These are phyloP conservation scores for Clavispora carvajalis DNA, from an alignment of 805 yeast species.

Conservation along the genomic window DNA sequence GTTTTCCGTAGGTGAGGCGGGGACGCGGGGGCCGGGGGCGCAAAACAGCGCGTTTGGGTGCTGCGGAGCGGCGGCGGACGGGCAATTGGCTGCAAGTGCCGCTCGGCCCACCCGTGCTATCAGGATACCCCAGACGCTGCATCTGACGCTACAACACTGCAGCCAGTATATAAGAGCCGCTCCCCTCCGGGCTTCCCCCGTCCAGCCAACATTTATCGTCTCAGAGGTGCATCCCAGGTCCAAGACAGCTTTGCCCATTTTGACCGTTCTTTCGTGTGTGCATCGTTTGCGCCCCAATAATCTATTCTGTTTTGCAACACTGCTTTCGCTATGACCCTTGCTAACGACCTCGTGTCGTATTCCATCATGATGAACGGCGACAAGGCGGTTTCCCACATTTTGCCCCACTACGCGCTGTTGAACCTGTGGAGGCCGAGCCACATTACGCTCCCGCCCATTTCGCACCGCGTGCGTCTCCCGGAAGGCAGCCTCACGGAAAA, in stretches of 20 bases:
- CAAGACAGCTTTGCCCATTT: no score
- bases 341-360: conserved; percentile 34
- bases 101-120: conserved; percentile 4
- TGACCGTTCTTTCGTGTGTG: no score
- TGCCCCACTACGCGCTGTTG: conserved; percentile 14
- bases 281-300: no score
- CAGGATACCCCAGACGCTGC: conserved; percentile 19
- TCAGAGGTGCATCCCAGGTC: no score
- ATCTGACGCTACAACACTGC: background rate
- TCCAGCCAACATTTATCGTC: no score
- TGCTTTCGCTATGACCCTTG: conserved; percentile 16
- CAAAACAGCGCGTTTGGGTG: background rate
- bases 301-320: no score
- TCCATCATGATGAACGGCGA: conserved; percentile 33
- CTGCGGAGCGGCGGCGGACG: background rate
- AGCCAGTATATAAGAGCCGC: background rate
- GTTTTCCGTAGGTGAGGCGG: conserved; percentile 2
- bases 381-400: conserved; percentile 13
- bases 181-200: background rate
- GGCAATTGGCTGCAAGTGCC: conserved; percentile 2
- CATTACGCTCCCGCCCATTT: conserved; percentile 14
- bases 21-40: background rate
- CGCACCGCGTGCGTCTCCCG: conserved; percentile 13
- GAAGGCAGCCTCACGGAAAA: conserved; percentile 17
- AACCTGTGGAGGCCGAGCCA: conserved; percentile 2